A percentile compares a stretch with the other conserved stretches of the same genome.
Evolutionary conservation across 2,329 filamentous ascomycete genomes (phyloP).

Genomic region (Elsinoe ampelina): DNA sequence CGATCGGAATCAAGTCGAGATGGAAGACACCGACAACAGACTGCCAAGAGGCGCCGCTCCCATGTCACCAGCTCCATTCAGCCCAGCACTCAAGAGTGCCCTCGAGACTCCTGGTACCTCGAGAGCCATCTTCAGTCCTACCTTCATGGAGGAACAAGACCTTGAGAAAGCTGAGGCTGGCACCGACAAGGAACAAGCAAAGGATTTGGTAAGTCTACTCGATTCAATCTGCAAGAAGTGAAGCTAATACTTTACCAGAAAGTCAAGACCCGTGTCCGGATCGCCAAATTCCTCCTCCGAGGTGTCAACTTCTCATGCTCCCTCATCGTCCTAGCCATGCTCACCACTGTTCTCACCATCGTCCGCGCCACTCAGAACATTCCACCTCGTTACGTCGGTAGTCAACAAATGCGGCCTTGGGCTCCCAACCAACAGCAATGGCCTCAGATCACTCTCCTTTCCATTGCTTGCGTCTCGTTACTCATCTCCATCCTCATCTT

Average conservation of each 20-base stretch:
- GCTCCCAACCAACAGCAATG: slow-evolving; percentile 68
- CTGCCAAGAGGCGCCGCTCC: slow-evolving; percentile 51
- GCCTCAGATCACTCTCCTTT: slow-evolving; percentile 79
- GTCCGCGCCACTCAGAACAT: slow-evolving; percentile 80
- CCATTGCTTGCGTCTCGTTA: slow-evolving; percentile 72
- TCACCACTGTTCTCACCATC: slow-evolving; percentile 79
- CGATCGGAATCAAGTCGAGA: slow-evolving; percentile 37
- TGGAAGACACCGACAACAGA: slow-evolving; percentile 42
- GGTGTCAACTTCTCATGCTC: slow-evolving; percentile 96
- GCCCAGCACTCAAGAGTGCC: slow-evolving; percentile 72
- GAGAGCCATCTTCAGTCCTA: slow-evolving; percentile 57
- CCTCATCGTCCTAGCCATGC: slow-evolving; percentile 84
- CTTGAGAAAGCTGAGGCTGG: slow-evolving; percentile 74
- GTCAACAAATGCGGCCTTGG: slow-evolving; percentile 76
- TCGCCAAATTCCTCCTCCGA: slow-evolving; percentile 92
- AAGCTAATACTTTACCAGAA: slow-evolving; percentile 52
- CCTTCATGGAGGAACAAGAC: slow-evolving; percentile 77
- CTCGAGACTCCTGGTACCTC: slow-evolving; percentile 80
- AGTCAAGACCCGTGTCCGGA: slow-evolving; percentile 80
- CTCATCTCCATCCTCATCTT: slow-evolving; percentile 71
- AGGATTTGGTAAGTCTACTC: slow-evolving; percentile 68
- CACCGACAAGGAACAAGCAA: slow-evolving; percentile 79
- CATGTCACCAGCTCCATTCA: slow-evolving; percentile 63
- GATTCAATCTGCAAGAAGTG: not conserved
- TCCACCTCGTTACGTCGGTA: slow-evolving; percentile 44